Base-by-base conservation (phyloP, 257 asterid genomes). In the Forsythia suspensa region DNA sequence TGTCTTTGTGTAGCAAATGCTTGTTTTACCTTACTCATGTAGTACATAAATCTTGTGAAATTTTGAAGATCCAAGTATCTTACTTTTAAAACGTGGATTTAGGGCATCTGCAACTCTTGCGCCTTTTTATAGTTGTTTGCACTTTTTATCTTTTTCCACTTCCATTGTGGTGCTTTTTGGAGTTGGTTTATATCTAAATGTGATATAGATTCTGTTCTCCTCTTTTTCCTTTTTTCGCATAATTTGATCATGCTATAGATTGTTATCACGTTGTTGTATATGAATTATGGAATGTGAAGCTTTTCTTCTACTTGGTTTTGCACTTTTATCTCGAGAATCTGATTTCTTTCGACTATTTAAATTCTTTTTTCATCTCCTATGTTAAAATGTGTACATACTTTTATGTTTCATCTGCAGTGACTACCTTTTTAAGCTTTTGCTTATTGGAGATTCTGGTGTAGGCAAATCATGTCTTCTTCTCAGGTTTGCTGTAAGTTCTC, bases 371-470 rank as follows among this genome's bases (percentile, higher is more conserved):
- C 63, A 6, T 73, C 24, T 16, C 75, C 75, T 77, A 70, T 71
- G 10, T 18, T 36, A 13, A 20, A 39, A 38, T 59, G 44, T 76
- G 55, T 57, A 57, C 76, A 71, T 29, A 74, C 51, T 41, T 80
- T 21, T 21, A 24, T 21, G 20, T 52, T 72, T 70, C 51, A 40
- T 59, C n/a, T 82, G 76, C 89, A 90, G 95, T 7, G 95, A 90
- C 85, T 90, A 90, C 84, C 92, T 90, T 59, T 90, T 90, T 74
- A 90, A 90, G 88, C 95, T 90, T 79, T 86, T 90, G 90, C 89
- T 90, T 51, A 90, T 90, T 84, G 95, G 95, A 82, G 95, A 90
- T 75, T 90, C 95, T 6, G 95, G 95, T 75, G 95, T 90, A 44
- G 95, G 95, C 39, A 90, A 90, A 82, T 90, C 95, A 21, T 90